Base-by-base conservation (phyloP, 192 early-diverging fungal species). In the Coemansia umbellata region DNA sequence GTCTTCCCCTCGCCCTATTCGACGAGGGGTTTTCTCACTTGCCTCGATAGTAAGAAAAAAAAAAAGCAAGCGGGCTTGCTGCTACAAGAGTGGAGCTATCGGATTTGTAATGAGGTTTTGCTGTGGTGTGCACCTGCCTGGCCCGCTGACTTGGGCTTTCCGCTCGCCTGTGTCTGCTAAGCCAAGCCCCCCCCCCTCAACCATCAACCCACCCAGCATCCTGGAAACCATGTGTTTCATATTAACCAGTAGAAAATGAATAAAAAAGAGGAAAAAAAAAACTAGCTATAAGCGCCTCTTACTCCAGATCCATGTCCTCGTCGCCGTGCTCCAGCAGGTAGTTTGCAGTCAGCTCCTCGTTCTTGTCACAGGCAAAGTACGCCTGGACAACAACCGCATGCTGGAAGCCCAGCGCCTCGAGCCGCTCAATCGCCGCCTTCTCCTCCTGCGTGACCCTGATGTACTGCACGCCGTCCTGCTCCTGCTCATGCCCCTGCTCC, bases 311-410 rank as follows among this genome's bases (percentile, higher is more conserved):
- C 57, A 58, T 58, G 11, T 86, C 82, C 13, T 90, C 84, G 36
- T 74, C 19, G 8, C 78, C 78, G 48, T 90, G 80, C 26, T 97
- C 92, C 73, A 96, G 93, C 64, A 98, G 60, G 66, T 90, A 97
- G 73, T 97, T 97, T 14, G 94, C 96, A 1, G 96, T 90, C 61
- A 95, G 67, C 65, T 98, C 90, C 79, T 98, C 96, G 73, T 97
- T 92, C 71, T 94, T 94, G 52, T 98, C 96, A 64, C 96, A 98
- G 13, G 91, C 91, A 78, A 98, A 83, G 78, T 84, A 98, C 22
- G 96, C 96, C 74, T 97, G 89, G 50, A 95, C 84, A 31, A 85
- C 96, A 4, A 81, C 47, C 33, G 81, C 81, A 37, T 90, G 80
- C 50, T 87, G 84, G 64, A 98, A 97, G 5, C 96, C 96, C 23